phyloP scores from a whole-genome alignment of 192 early-diverging fungal genomes.

The Coemansia sp. region DNA sequence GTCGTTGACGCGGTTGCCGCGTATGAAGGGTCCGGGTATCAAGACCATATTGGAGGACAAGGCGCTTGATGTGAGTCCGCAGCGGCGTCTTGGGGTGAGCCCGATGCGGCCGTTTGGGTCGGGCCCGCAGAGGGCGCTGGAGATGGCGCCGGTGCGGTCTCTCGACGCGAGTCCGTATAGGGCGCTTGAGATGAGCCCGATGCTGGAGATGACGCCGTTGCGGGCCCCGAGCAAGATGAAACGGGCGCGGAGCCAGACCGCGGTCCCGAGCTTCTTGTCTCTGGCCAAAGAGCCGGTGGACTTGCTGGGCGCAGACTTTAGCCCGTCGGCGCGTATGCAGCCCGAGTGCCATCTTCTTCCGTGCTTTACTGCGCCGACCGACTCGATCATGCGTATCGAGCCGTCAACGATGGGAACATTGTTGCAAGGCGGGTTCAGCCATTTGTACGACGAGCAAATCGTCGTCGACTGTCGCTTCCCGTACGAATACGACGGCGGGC shows the following conservation, averaged over 20 bases:
- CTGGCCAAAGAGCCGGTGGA: constrained; percentile 6
- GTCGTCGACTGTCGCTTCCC: constrained; percentile 86
- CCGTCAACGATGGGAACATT: constrained; percentile 62
- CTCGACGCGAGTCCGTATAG: too few species aligned
- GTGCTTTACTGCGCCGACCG: constrained; percentile 52
- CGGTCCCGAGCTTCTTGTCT: constrained; percentile 20
- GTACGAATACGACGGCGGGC: constrained; percentile 85
- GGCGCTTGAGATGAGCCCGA: too few species aligned
- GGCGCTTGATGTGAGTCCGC: not conserved
- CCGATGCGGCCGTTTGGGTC: too few species aligned
- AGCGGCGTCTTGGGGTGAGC: too few species aligned
- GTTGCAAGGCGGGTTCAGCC: constrained; percentile 64
- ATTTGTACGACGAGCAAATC: constrained; percentile 61
- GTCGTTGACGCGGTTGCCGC: constrained; percentile 35
- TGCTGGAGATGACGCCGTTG: constrained; percentile 24
- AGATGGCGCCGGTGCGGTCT: too few species aligned
- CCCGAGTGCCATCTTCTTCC: constrained; percentile 59
- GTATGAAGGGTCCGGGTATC: constrained; percentile 17
- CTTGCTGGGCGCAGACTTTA: constrained; percentile 16
- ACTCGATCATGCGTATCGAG: constrained; percentile 65
- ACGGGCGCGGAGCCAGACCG: constrained; percentile 36
- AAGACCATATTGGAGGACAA: constrained; percentile 21
- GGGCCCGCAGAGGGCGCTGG: too few species aligned
- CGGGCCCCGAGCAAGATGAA: constrained; percentile 21
- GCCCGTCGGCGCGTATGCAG: constrained; percentile 36